phyloP scores from a whole-genome alignment of 2,329 filamentous ascomycete species.

The Pestalotiopsis sp. region DNA sequence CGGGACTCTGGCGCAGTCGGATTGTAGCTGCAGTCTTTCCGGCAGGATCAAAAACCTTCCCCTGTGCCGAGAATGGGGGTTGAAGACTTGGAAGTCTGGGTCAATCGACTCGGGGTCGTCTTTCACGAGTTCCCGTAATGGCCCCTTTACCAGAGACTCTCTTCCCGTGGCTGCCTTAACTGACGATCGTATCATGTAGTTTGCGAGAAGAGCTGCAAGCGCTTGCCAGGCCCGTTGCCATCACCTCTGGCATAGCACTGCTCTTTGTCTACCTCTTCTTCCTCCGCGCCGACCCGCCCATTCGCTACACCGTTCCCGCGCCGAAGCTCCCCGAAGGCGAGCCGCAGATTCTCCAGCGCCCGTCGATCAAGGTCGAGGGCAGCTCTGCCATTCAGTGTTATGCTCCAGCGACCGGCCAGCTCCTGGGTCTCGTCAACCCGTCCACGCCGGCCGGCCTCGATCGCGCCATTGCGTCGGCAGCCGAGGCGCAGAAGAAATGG shows the following conservation, averaged over 20 bases:
- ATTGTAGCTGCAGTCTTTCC: no score
- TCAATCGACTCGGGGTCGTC: constrained; percentile 23
- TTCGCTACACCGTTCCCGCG: constrained; percentile 62
- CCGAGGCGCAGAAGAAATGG: constrained; percentile 78
- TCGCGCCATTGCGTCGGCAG: constrained; percentile 72
- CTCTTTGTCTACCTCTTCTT: constrained; percentile 21
- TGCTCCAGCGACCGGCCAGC: constrained; percentile 84
- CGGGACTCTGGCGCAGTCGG: no score
- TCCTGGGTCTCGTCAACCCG: constrained; percentile 79
- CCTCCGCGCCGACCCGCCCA: constrained; percentile 38
- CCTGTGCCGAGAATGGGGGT: constrained; percentile 23
- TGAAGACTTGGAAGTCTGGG: constrained; percentile 29
- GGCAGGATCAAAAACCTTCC: background rate
- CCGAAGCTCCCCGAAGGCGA: constrained; percentile 62
- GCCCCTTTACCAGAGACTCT: background rate
- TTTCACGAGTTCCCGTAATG: constrained; percentile 28
- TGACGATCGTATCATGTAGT: constrained; percentile 16
- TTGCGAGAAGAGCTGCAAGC: constrained; percentile 20
- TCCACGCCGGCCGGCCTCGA: constrained; percentile 79
- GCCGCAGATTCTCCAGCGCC: constrained; percentile 58
- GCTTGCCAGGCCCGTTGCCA: constrained; percentile 19
- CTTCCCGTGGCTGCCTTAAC: background rate
- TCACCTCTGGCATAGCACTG: constrained; percentile 23
- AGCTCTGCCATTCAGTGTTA: constrained; percentile 79
- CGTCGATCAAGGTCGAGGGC: constrained; percentile 66